Conservation (phyloP, 148 eudicot species). For the Chenopodium album region DNA sequence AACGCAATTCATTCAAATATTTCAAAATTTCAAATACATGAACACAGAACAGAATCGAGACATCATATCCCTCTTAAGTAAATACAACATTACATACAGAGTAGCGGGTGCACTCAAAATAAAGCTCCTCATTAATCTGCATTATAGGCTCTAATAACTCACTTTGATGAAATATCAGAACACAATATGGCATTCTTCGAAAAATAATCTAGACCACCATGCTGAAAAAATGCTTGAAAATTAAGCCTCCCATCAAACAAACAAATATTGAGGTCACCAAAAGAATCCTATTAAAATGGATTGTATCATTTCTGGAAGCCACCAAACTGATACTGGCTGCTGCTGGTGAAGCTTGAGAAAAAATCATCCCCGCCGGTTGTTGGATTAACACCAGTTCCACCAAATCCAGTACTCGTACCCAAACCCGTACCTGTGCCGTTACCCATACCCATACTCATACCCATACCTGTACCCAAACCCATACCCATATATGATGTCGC, state of each 20-base stretch:
- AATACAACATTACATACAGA: constrained; percentile 14
- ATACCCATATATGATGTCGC: constrained; percentile 59
- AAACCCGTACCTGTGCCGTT: too few relatives aligned
- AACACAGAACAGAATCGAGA: background rate
- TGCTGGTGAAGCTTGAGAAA: constrained; percentile 51
- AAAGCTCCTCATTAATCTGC: constrained; percentile 7
- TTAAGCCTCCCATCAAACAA: constrained; percentile 9
- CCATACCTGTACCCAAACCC: constrained; percentile 46
- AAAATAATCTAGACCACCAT: background rate
- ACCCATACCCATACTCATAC: constrained; percentile 56
- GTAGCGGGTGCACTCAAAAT: background rate
- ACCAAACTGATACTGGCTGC: constrained; percentile 55
- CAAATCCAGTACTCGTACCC: constrained; percentile 33
- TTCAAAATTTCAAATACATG: background rate
- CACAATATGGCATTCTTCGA: background rate
- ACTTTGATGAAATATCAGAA: background rate
- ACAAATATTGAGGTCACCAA: constrained; percentile 10
- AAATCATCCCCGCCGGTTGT: constrained; percentile 40
- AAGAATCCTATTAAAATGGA: constrained; percentile 8
- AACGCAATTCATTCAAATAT: background rate
- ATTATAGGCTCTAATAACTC: constrained; percentile 7
- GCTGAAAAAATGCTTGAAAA: constrained; percentile 11
- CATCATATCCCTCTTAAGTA: background rate
- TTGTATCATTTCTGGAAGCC: constrained; percentile 49
- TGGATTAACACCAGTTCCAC: constrained; percentile 43